Evolutionary conservation across 2,329 filamentous ascomycete species (phyloP).

Genomic region (Sclerotinia trifoliorum): DNA sequence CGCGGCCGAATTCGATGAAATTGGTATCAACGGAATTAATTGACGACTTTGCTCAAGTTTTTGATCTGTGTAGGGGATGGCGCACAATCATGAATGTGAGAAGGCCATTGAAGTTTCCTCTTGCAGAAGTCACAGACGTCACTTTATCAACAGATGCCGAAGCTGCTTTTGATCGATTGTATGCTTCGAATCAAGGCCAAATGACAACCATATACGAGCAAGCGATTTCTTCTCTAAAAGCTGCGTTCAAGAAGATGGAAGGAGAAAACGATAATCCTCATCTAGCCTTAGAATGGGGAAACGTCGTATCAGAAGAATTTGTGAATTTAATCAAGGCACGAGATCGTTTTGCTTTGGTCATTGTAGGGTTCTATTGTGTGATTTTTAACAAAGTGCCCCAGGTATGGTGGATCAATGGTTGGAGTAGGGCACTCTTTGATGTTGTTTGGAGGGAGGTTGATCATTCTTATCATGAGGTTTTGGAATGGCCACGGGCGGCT

Average conservation of each 20-base stretch:
- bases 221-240: not conserved
- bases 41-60: not conserved
- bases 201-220: not conserved
- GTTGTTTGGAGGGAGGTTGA: not conserved
- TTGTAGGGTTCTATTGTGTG: not conserved
- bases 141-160: conserved; percentile 1
- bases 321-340: not conserved
- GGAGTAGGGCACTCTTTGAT: not conserved
- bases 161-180: not conserved
- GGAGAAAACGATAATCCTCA: not conserved
- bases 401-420: not conserved
- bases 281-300: not conserved
- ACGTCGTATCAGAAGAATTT: not conserved
- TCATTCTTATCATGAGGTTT: not conserved
- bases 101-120: not conserved
- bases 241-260: not conserved
- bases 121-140: too few species aligned
- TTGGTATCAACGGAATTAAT: not conserved
- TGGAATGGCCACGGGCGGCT: not conserved
- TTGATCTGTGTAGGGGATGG: not conserved
- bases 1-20: not conserved
- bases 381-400: not conserved
- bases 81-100: not conserved
- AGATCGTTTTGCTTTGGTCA: not conserved
- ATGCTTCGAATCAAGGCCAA: not conserved